Conservation (phyloP, 495 filamentous ascomycete species). For the Penicillium silybi region DNA sequence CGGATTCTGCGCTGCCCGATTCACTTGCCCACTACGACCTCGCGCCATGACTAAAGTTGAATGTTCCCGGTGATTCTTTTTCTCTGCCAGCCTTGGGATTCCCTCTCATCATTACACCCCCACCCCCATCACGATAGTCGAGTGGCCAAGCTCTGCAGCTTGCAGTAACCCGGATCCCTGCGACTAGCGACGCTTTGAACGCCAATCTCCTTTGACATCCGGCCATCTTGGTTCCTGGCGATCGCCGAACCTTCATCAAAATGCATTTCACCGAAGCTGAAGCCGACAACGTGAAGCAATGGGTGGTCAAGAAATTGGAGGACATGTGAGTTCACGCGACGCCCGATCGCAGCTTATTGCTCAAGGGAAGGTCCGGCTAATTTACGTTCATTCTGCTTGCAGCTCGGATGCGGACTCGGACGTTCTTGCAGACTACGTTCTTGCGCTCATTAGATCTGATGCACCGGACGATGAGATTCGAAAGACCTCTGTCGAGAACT, state of each 20-base stretch:
- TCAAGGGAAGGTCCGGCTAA: conserved; percentile 2
- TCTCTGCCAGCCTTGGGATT: neutral
- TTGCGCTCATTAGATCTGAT: conserved; percentile 83
- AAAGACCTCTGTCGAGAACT: conserved; percentile 67
- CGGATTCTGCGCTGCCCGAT: conserved; percentile 6
- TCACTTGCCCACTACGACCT: conserved; percentile 1
- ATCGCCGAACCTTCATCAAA: neutral
- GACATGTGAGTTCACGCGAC: conserved; percentile 64
- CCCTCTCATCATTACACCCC: neutral
- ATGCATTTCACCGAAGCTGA: conserved; percentile 84
- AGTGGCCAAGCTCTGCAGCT: conserved; percentile 2
- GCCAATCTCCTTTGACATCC: neutral
- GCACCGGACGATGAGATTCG: conserved; percentile 69
- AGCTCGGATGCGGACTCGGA: conserved; percentile 94
- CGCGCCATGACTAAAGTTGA: conserved; percentile 3
- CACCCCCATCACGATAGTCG: neutral
- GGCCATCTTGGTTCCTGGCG: neutral
- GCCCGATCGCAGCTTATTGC: neutral
- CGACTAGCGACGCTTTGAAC: conserved; percentile 1
- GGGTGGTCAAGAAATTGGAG: conserved; percentile 87
- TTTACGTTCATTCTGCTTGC: conserved; percentile 1
- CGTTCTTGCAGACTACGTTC: conserved; percentile 91
- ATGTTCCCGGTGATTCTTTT: neutral
- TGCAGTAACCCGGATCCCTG: conserved; percentile 13
- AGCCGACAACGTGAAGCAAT: conserved; percentile 69